Evolutionary conservation across 306 rosid genomes (phyloP), one percentile per base, ranked within the genome.

Genomic region (Begonia loranthoides): DNA sequence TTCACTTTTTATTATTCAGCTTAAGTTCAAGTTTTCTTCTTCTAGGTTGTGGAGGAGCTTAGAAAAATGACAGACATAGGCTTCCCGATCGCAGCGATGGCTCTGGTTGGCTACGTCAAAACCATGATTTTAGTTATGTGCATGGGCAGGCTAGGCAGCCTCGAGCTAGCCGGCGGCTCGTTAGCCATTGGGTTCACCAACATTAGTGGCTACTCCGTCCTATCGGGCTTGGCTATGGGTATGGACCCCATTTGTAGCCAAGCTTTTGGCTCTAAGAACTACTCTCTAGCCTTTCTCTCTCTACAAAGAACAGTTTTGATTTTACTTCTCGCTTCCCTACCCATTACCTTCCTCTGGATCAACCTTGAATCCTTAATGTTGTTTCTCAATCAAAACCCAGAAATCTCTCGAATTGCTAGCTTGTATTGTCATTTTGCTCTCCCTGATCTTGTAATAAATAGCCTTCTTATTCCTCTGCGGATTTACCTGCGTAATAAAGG

Each of bases 291-390:
- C 0, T 65, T 74, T 44, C 77, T 60, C 41, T 81, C 87, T 57
- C 21, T 88, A 17, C 70, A 58, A 43, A 65, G 86, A 55, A 77
- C 93, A 21, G 70, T 81, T 13, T 1, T 70, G 41, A 70, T 88
- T 62, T 28, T 84, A 49, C 76, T 88, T 11, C 52, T 69, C 2
- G 67, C 80, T 47, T 84, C 87, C 6, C n/a, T 84, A 0, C 92
- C 93, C 45, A 79, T 88, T 49, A 70, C 57, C 3, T 22, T 84
- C 49, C 60, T 84, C 17, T 84, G 95, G 95, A 50, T 75, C 15
- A 84, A 75, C 56, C 82, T 88, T 1, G 80, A 88, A 51, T 76
- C 95, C 13, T 49, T 84, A 22, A 76, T 88, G 97, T 60, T 81
- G 4, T 36, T 49, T 15, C 77, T 88, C 13, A 76, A 57, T 5